Conservation (phyloP, 345 rosid species). For the Syzygium jambos region DNA sequence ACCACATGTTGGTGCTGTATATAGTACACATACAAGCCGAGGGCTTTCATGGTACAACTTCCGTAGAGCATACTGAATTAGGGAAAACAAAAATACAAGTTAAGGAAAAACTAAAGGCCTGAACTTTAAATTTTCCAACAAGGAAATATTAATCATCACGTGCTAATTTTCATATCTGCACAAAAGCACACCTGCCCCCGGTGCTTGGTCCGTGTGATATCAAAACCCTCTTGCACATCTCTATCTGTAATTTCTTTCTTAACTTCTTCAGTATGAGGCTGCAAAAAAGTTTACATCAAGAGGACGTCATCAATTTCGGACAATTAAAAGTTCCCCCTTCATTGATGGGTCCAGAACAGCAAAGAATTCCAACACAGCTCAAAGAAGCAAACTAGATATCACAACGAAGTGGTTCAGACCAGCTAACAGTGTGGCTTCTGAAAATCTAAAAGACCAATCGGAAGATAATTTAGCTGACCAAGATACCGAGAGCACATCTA, state of each 20-base stretch:
- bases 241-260: slow-evolving; percentile 81
- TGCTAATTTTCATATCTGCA: background rate
- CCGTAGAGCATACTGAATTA: slow-evolving; percentile 74
- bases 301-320: background rate
- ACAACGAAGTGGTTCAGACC: background rate
- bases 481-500: background rate
- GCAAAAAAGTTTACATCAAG: slow-evolving; percentile 2
- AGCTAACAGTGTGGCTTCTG: background rate
- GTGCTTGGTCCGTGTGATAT: slow-evolving; percentile 68
- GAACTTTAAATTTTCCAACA: background rate
- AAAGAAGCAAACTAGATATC: background rate
- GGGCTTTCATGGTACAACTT: slow-evolving; percentile 94
- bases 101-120: background rate
- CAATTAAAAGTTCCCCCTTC: background rate
- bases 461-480: background rate
- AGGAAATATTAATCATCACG: background rate
- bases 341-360: background rate
- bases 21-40: slow-evolving; percentile 73
- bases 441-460: background rate
- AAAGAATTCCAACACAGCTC: background rate
- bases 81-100: background rate
- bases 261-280: slow-evolving; percentile 85
- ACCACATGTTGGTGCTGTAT: slow-evolving; percentile 94
- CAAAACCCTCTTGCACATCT: slow-evolving; percentile 83
- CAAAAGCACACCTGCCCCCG: slow-evolving; percentile 68